Evolutionary conservation across 2,329 filamentous ascomycete species (phyloP), one percentile per base, ranked within the genome.

Genomic region (Passalora sequoiae): DNA sequence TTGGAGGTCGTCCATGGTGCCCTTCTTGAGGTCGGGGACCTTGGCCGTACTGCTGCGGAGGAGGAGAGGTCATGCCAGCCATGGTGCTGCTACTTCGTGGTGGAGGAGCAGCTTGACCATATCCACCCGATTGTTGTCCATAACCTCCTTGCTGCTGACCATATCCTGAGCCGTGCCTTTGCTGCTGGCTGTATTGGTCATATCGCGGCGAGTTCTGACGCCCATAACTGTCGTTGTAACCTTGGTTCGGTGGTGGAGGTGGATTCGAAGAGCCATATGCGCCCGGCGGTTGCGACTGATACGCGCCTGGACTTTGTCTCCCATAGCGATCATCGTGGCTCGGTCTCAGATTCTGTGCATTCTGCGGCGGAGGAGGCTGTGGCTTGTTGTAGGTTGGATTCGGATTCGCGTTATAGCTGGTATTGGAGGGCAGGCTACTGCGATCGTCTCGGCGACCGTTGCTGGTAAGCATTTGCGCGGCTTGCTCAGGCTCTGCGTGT

Each of bases 401-500:
- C n/a, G n/a, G n/a, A n/a, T n/a, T n/a, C n/a, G n/a, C n/a, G n/a
- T n/a, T n/a, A n/a, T n/a, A n/a, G 29, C 57, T 56, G 56, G 64
- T 25, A 58, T 61, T 50, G 56, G 65, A 31, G 33, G 33, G 19
- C 33, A 36, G 33, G 58, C 60, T n/a, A 62, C 64, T 35, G 60
- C 52, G 48, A 43, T 52, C 45, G 46, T 53, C 47, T 47, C 47
- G 55, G 39, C 52, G 43, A 58, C 50, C 52, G 37, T 43, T 44
- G 33, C 6, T 16, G 20, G 17, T 36, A 36, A 71, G 56, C 60
- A 69, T 65, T 33, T 66, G 63, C 19, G 70, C 69, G 30, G 69
- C 70, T 64, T 72, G 59, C 32, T 88, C 84, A 31, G 85, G 84
- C 68, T 89, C 84, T 49, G 83, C 84, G 63, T 88, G 85, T 59